Evolutionary conservation across 2,329 filamentous ascomycete species (phyloP).

Genomic region (Fusarium odoratissimum): DNA sequence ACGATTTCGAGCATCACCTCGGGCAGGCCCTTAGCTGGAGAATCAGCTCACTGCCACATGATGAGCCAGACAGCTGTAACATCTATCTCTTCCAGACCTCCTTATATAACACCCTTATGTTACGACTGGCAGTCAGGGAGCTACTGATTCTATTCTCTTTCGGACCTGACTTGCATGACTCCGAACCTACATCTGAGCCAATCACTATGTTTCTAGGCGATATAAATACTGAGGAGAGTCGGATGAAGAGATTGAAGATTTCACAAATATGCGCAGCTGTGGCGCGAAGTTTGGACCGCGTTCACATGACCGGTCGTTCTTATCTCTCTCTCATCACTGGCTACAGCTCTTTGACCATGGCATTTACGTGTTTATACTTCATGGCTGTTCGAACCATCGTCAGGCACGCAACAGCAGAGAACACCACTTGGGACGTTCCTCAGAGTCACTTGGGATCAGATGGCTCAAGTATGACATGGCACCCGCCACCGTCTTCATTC

Average conservation of each 20-base stretch:
- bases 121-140: no score
- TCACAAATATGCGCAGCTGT: neutral
- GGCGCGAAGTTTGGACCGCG: neutral
- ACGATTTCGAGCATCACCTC: no score
- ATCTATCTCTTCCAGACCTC: no score
- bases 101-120: no score
- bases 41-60: no score
- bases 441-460: neutral
- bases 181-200: no score
- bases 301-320: neutral
- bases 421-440: neutral
- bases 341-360: neutral
- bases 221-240: no score
- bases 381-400: neutral
- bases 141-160: no score
- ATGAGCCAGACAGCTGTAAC: no score
- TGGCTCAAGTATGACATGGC: neutral
- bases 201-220: no score
- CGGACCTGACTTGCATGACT: no score
- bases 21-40: no score
- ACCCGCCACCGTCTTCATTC: neutral
- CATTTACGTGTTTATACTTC: neutral
- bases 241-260: neutral
- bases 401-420: neutral
- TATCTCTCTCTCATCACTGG: neutral